phyloP scores from a whole-genome alignment of 768 basidiomycete genomes.

The Brasilioporus rufonigricans region DNA sequence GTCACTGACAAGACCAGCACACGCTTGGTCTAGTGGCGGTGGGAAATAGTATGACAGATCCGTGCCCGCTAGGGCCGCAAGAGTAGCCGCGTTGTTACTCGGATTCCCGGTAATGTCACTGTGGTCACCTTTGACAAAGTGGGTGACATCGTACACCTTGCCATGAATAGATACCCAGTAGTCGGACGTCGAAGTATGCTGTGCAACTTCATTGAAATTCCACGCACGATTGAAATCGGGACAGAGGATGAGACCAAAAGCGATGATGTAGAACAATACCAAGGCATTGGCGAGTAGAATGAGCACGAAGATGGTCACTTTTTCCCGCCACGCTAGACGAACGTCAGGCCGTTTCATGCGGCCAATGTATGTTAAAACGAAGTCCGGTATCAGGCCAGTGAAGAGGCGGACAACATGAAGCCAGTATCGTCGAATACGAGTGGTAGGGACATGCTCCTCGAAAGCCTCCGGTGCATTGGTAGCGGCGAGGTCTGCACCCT shows the following conservation, averaged over 20 bases:
- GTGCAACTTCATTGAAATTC: constrained; percentile 46
- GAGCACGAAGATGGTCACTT: constrained; percentile 60
- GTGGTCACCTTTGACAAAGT: constrained; percentile 60
- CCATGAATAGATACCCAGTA: constrained; percentile 66
- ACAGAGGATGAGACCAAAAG: constrained; percentile 59
- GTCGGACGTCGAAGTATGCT: constrained; percentile 49
- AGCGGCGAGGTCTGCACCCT: constrained; percentile 37
- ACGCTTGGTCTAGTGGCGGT: constrained; percentile 54
- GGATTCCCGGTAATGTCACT: constrained; percentile 53
- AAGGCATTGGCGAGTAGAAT: constrained; percentile 52
- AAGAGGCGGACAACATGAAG: constrained; percentile 49
- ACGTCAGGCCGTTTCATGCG: constrained; percentile 69
- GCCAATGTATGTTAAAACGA: constrained; percentile 47
- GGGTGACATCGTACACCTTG: constrained; percentile 58
- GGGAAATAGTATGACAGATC: constrained; percentile 67
- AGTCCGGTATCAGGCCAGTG: constrained; percentile 57
- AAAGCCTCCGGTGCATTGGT: constrained; percentile 45
- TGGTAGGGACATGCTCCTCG: constrained; percentile 56
- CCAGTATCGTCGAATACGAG: constrained; percentile 56
- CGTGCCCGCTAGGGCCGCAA: constrained; percentile 55
- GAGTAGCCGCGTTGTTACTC: constrained; percentile 46
- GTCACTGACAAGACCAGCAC: constrained; percentile 56
- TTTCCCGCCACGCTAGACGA: constrained; percentile 68
- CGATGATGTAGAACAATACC: constrained; percentile 66
- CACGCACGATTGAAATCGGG: constrained; percentile 62